Base-by-base conservation (phyloP, 2,329 filamentous ascomycete species). In the Aspergillus ruber region DNA sequence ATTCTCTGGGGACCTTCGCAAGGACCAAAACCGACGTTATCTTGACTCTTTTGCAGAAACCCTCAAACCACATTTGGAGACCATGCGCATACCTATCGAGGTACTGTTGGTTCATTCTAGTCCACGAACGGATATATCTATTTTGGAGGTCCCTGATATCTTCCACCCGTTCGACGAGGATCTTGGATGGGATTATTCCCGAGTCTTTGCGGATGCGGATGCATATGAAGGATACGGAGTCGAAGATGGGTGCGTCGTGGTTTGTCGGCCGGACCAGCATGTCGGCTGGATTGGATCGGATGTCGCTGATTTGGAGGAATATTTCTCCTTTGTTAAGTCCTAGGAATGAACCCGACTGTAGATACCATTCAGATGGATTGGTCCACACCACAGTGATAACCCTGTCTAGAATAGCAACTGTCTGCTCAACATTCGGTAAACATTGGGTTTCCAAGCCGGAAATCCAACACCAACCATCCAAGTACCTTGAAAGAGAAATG, bases 221-320 rank as follows among this genome's bases (percentile, higher is more conserved):
- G 78, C 77, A 0, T 83, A 82, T 54, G 67, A 76, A 38, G 67
- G 66, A 3, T 80, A 80, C 47, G 77, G 77, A 0, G 64, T 83
- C 12, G 69, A 77, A 50, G 56, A 65, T 0, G 74, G 76, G 0
- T 73, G 70, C 0, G 49, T 79, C 4, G 69, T 77, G 0, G 63
- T 83, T 47, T 69, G 82, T 7, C 68, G 80, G 17, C 81, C 80
- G 1, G 80, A 82, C 65, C 78, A 82, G 60, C 78, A 77, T 76
- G 45, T 58, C n/a, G 53, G 49, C 12, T 56, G 54, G 51, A 39
- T 56, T 5, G 54, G 56, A 8, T 10, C n/a, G 2, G 33, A 17
- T 36, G 17, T 36, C 9, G 33, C 9, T 36, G n/a, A 6, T 8
- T n/a, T 36, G n/a, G 6, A 36, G 5, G 33, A 17, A 36, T 36